phyloP scores from a whole-genome alignment of 73 alveolate genomes.

The Tetrahymena borealis region DNA sequence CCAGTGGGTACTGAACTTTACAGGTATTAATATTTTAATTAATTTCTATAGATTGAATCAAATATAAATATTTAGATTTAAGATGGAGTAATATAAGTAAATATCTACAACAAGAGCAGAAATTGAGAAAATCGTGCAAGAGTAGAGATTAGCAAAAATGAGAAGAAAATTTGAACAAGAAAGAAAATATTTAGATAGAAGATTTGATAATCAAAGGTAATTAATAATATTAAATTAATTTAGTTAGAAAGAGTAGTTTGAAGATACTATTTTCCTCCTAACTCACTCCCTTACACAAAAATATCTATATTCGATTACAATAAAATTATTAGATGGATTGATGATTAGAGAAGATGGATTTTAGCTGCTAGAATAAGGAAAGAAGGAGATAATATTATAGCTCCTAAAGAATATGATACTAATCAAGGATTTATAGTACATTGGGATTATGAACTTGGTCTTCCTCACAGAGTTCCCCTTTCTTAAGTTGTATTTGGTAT shows the following conservation, averaged over 20 bases:
- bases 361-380: slow-evolving; percentile 60
- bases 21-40: not conserved
- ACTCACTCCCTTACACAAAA: too few species aligned
- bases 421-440: slow-evolving; percentile 58
- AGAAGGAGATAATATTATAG: slow-evolving; percentile 11
- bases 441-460: slow-evolving; percentile 75
- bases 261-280: too few species aligned
- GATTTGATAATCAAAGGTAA: slow-evolving; percentile 61
- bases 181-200: slow-evolving; percentile 59
- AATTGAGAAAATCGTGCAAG: slow-evolving; percentile 78
- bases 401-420: slow-evolving; percentile 29
- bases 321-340: slow-evolving; percentile 50
- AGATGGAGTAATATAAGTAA: slow-evolving; percentile 78
- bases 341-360: slow-evolving; percentile 67
- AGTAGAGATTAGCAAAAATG: slow-evolving; percentile 65
- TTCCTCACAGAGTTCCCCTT: slow-evolving; percentile 54
- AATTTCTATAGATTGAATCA: not conserved
- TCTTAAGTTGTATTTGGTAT: slow-evolving; percentile 71
- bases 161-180: slow-evolving; percentile 72
- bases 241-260: too few species aligned
- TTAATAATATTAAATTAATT: too few species aligned
- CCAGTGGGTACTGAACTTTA: slow-evolving; percentile 78
- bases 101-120: slow-evolving; percentile 68
- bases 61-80: slow-evolving; percentile 37
- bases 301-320: too few species aligned